Evolutionary conservation across 1,284 basidiomycete species (phyloP), one percentile per base, ranked within the genome.

Genomic region (Microbotryum silenes-acaulis): DNA sequence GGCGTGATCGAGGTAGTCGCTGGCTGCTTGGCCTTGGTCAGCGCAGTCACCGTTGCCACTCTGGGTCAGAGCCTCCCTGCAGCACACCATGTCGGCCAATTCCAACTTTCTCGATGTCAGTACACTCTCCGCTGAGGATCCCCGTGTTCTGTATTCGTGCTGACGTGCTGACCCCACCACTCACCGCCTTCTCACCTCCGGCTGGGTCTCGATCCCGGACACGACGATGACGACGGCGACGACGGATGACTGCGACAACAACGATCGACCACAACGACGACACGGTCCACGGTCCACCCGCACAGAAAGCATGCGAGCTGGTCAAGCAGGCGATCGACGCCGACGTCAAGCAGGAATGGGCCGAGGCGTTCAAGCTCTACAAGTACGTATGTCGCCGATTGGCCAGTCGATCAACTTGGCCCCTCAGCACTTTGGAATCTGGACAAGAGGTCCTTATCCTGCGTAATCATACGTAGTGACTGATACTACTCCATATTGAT

Each of bases 261-360:
- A 31, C n/a, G 54, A 9, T 51, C 31, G 42, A 12, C 29, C 18
- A 29, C 25, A 7, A 21, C 14, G 44, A n/a, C 44, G 6, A 25
- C n/a, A 51, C 16, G 27, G 10, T 16, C 3, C 12, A 6, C 42
- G 10, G 31, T 21, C 9, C 23, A 3, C 2, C 44, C 45, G 45
- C 46, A 54, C 72, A 97, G 92, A 87, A 87, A 75, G 94, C 93
- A 44, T 92, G 97, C 73, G 89, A 91, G 73, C 85, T 97, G 66
- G 92, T 97, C 51, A 89, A 94, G 77, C 70, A 73, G 60, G 94
- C 94, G 58, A 97, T 97, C 75, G 92, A 97, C 70, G 89, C 91
- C 71, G 94, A 98, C 79, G 82, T 83, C 69, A 92, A 92, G 75
- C 87, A 90, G 77, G 91, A 97, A 77, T 98, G 97, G 77, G 79